Base-by-base conservation (phyloP, 495 filamentous ascomycete species). In the Pyrenula aspistea region DNA sequence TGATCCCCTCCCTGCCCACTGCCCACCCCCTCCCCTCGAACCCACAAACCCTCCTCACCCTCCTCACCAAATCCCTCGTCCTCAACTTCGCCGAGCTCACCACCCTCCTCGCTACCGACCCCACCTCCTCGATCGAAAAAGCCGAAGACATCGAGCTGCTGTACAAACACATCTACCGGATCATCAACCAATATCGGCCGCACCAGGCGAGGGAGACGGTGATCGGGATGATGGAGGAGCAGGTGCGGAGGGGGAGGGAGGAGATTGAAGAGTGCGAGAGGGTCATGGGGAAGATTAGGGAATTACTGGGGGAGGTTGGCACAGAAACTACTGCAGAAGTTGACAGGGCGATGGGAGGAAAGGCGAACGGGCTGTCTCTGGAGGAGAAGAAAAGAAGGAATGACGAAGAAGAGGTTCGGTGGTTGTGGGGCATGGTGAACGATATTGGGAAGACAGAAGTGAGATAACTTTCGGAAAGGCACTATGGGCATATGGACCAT, bases 121-220 rank as follows among this genome's bases (percentile, higher is more conserved):
- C 89, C 0, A 74, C 79, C 20, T 69, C 73, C 50, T 80, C 75
- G 52, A 69, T 75, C 21, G 76, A 83, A 19, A 91, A 92, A 63
- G 76, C 91, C 24, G 71, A 80, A 2, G 83, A 95, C 62, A 61
- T 98, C n/a, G 76, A 83, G 61, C 87, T 82, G 22, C 62, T 96
- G 2, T 84, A 92, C 56, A 82, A 89, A 63, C 96, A 97, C 69
- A 85, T 91, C 55, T 89, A 96, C 67, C 87, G 91, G 59, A 77
- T 92, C 20, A 79, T 96, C 53, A 98, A 98, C 67, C 84, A 93
- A 57, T 97, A 96, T 68, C 84, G 93, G 22, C 94, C 93, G 1
- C 93, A 98, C 68, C 94, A 98, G 68, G 91, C 91, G 22, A 74
- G 93, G 42, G 94, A 97, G 71, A 90, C 84, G 24, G 73, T 97